Conservation (phyloP, 306 rosid genomes). For the Calophaca sinica region DNA sequence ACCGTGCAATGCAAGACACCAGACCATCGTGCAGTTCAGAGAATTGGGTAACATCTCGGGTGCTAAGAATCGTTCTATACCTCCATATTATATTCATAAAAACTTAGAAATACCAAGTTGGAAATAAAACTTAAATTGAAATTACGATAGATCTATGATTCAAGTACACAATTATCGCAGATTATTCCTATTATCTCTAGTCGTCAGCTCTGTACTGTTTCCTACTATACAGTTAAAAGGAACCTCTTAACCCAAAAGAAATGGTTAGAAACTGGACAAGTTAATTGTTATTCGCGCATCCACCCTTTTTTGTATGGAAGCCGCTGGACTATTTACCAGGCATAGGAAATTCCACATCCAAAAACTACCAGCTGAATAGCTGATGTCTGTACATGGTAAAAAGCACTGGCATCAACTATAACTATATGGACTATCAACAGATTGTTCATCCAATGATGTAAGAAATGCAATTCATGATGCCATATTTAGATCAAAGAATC, state of each 20-base stretch:
- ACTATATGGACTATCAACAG: constrained; percentile 42
- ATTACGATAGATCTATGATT: background rate
- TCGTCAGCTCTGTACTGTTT: constrained; percentile 33
- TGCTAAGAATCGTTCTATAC: background rate
- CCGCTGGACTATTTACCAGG: constrained; percentile 24
- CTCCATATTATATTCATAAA: background rate
- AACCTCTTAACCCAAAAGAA: constrained; percentile 39
- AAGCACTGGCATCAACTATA: constrained; percentile 16
- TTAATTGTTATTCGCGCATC: constrained; percentile 1
- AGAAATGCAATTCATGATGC: constrained; percentile 33
- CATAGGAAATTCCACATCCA: constrained; percentile 18
- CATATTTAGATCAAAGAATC: constrained; percentile 31
- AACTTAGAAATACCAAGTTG: background rate
- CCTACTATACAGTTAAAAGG: constrained; percentile 46
- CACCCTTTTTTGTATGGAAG: constrained; percentile 26
- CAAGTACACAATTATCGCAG: constrained; percentile 24
- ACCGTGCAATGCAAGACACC: too few species aligned
- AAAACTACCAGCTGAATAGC: constrained; percentile 22
- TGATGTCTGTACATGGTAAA: constrained; percentile 42
- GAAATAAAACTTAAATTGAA: constrained; percentile 17
- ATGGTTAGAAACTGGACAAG: constrained; percentile 29
- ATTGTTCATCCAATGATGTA: constrained; percentile 19
- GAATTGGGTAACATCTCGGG: background rate
- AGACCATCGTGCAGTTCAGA: background rate
- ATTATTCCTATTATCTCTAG: constrained; percentile 17